Conservation (phyloP, 139 green algal genomes). For the Chlamydomonas sp. region DNA sequence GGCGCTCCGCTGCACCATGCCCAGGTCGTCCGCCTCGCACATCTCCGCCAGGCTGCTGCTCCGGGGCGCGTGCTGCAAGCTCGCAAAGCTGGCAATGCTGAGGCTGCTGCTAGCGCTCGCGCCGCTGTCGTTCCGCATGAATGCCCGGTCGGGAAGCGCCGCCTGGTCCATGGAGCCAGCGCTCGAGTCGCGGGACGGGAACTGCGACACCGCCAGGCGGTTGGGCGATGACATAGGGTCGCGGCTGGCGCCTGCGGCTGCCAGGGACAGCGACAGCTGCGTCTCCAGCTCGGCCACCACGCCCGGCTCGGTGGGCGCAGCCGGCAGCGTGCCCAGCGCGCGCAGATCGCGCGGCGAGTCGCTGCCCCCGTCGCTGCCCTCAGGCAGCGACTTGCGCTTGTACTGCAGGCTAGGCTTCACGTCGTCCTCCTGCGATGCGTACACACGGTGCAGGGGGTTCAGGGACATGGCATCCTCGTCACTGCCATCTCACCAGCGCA, state of each 20-base stretch:
- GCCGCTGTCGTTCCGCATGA: slow-evolving; percentile 30
- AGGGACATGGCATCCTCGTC: not conserved
- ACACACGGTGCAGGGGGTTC: not conserved
- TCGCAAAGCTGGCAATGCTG: slow-evolving; percentile 15
- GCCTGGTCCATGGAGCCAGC: slow-evolving; percentile 33
- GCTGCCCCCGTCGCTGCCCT: slow-evolving; percentile 8
- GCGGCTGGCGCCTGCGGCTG: not conserved
- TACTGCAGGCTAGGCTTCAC: not conserved
- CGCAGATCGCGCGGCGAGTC: not conserved
- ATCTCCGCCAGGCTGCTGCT: slow-evolving; percentile 3
- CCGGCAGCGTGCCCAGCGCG: not conserved
- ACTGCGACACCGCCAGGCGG: slow-evolving; percentile 16
- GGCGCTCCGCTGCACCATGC: slow-evolving; percentile 24
- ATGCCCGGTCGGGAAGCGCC: not conserved
- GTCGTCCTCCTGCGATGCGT: slow-evolving; percentile 6
- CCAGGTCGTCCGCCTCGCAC: slow-evolving; percentile 10
- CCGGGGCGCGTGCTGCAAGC: slow-evolving; percentile 25
- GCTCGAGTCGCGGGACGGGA: slow-evolving; percentile 26
- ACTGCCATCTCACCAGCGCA: no score
- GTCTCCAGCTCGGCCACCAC: not conserved
- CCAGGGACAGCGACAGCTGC: slow-evolving; percentile 1
- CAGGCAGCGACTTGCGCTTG: slow-evolving; percentile 22
- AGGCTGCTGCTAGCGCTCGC: slow-evolving; percentile 34
- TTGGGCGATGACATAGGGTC: not conserved
- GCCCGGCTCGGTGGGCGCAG: no score